Evolutionary conservation across 495 filamentous ascomycete species (phyloP), one percentile per base, ranked within the genome.

Genomic region (Immersiella caudata): DNA sequence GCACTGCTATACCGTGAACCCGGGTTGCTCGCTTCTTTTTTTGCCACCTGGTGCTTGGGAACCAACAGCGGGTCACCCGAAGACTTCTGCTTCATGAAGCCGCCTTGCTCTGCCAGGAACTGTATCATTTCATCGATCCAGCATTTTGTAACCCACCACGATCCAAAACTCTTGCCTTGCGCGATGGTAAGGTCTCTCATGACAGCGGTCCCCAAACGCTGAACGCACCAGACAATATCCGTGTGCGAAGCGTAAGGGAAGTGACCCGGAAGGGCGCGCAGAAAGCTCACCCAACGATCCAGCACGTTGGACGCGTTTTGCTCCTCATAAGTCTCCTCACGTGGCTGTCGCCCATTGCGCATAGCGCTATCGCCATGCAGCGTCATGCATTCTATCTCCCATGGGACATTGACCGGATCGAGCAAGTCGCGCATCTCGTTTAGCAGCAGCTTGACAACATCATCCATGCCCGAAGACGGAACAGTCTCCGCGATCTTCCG

Each of bases 91-190:
- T 87, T 86, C 83, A 97, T 87, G 75, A 97, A 97, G 0, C 95
- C 95, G 21, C 95, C 95, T 64, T 93, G 90, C 72, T 97, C 93
- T 0, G 93, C 94, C 70, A 96, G 83, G 87, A 95, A 98, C 46
- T 89, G 80, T 71, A 93, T 87, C 93, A 96, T 96, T 79, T 97
- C 95, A 75, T 97, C 94, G 62, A 99, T 86, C 83, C 93, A 99
- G 61, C 94, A 93, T 75, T 97, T 97, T n/a, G 92, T 93, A 62
- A 97, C 90, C 93, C 95, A 97, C 95, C 95, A 99, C 1, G 91
- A 89, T 16, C 92, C 93, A 73, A 97, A 99, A 71, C 92, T 96
- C 66, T 88, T 86, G 11, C 91, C 93, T 67, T 91, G 88, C 25
- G 85, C 85, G 24, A 97, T 88, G 8, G 94, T 97, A 65, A 94